Percentiles rank a stretch among this genome's conserved stretches.
Conservation (phyloP, 2,329 filamentous ascomycete species). For the Penicillium sp. region DNA sequence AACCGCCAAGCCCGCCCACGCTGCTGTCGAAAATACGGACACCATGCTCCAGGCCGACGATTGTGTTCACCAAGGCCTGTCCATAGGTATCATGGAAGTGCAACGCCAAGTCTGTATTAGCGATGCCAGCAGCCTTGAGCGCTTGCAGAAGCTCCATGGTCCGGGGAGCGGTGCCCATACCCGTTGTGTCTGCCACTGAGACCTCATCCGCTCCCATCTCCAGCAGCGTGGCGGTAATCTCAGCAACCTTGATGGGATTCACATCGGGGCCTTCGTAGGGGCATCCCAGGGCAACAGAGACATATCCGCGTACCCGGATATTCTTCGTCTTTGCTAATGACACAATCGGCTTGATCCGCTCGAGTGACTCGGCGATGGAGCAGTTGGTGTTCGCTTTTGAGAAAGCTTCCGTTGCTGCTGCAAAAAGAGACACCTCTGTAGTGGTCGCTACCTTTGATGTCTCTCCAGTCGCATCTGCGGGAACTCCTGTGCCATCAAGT, state of each 20-base stretch:
- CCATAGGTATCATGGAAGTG: conserved; percentile 69
- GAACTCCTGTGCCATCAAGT: conserved; percentile 46
- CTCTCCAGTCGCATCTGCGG: conserved; percentile 31
- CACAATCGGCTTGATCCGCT: conserved; percentile 60
- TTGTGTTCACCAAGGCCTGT: conserved; percentile 62
- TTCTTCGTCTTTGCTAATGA: conserved; percentile 55
- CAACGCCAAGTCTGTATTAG: conserved; percentile 59
- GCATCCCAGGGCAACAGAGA: conserved; percentile 64
- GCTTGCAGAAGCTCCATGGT: conserved; percentile 60
- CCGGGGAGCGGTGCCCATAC: conserved; percentile 65
- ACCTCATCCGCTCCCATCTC: conserved; percentile 68
- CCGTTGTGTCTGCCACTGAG: conserved; percentile 65
- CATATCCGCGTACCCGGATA: conserved; percentile 63
- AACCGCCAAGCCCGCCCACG: conserved; percentile 64
- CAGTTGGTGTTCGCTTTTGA: conserved; percentile 67
- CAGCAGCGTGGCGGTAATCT: conserved; percentile 59
- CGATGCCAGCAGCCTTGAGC: conserved; percentile 59
- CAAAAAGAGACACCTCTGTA: conserved; percentile 63
- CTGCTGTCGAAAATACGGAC: conserved; percentile 64
- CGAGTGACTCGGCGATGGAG: conserved; percentile 61
- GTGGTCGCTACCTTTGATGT: conserved; percentile 37
- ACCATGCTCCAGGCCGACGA: conserved; percentile 63
- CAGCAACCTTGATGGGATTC: conserved; percentile 59
- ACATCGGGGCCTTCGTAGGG: conserved; percentile 66
- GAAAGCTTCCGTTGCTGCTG: conserved; percentile 65